Evolutionary conservation across 345 rosid species (phyloP), one percentile per base, ranked within the genome.

Genomic region (Cardamine chenopodiifolia): DNA sequence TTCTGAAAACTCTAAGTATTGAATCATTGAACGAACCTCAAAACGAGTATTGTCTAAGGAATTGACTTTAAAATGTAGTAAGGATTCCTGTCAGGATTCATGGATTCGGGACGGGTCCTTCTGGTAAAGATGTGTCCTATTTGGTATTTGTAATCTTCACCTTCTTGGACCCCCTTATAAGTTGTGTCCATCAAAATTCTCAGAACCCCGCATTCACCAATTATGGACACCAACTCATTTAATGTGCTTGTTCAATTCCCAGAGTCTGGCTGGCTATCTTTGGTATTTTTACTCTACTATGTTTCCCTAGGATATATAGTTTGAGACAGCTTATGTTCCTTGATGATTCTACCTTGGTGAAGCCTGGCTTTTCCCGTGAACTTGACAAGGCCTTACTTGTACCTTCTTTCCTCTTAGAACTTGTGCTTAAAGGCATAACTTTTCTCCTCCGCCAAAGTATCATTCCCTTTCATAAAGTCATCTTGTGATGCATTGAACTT

Each of bases 211-310:
- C 62, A 77, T 14, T 40, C 86, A 7, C 14, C 77, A 4, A 72
- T 75, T 48, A 57, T 67, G 20, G 75, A 77, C 66, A 77, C 82
- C 49, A 59, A 82, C 3, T 80, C 86, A 48, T 85, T 83, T 82
- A 88, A 89, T 83, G 78, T 66, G 56, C 81, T 89, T 10, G 84
- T 89, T 40, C 96, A 91, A 74, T 31, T 89, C 35, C 91, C 96
- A 0, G 86, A 81, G 70, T 89, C 96, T 6, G 88, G 42, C 71
- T 91, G 23, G 83, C 96, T 40, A 60, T 79, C 18, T 60, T 86
- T n/a, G 85, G 81, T 44, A 88, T 91, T 83, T 70, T 86, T 50
- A 85, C 88, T 6, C 80, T 91, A 8, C 23, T 77, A 42, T 42
- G 85, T 66, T 88, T 86, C 88, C 86, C 88, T 62, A 84, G 78